Evolutionary conservation across 2,329 filamentous ascomycete genomes (phyloP).

Genomic region (Fusarium piperis): DNA sequence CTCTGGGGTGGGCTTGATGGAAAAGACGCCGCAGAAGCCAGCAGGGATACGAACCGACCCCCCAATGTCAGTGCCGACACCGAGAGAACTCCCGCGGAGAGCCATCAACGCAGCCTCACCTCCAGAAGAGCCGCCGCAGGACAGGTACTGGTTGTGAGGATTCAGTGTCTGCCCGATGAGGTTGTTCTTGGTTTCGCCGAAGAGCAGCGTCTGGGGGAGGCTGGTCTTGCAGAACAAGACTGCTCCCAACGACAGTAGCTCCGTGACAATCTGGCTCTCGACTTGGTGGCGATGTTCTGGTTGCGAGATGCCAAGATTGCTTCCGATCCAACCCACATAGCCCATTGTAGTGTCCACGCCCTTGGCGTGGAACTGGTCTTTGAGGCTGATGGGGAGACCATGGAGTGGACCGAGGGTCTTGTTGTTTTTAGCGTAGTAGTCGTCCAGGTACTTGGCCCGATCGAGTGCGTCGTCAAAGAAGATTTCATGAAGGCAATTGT

Average conservation of each 20-base stretch:
- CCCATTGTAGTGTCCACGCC: slow-evolving; percentile 59
- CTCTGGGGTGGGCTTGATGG: slow-evolving; percentile 31
- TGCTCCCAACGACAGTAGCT: slow-evolving; percentile 34
- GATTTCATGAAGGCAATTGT: slow-evolving; percentile 30
- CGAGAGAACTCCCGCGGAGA: slow-evolving; percentile 45
- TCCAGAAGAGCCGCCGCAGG: slow-evolving; percentile 49
- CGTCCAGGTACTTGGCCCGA: slow-evolving; percentile 19
- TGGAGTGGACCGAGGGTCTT: slow-evolving; percentile 31
- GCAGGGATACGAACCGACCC: slow-evolving; percentile 47
- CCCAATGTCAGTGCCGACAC: slow-evolving; percentile 50
- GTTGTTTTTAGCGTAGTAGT: slow-evolving; percentile 9
- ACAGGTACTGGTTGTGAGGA: slow-evolving; percentile 46
- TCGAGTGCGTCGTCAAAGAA: slow-evolving; percentile 32
- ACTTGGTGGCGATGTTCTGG: background rate
- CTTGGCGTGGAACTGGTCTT: slow-evolving; percentile 70
- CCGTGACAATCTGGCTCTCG: slow-evolving; percentile 32
- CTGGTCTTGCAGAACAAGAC: slow-evolving; percentile 41
- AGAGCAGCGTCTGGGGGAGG: slow-evolving; percentile 35
- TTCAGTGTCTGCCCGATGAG: slow-evolving; percentile 48
- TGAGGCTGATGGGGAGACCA: slow-evolving; percentile 46
- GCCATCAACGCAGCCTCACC: slow-evolving; percentile 49
- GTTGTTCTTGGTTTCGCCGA: slow-evolving; percentile 47
- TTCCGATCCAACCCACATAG: slow-evolving; percentile 44
- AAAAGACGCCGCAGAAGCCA: slow-evolving; percentile 38
- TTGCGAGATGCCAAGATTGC: slow-evolving; percentile 10